Percentiles rank a stretch among this genome's conserved stretches.
Conservation (phyloP, 2,329 filamentous ascomycete species). For the Ophiognomonia clavigignenti-juglandacearum region DNA sequence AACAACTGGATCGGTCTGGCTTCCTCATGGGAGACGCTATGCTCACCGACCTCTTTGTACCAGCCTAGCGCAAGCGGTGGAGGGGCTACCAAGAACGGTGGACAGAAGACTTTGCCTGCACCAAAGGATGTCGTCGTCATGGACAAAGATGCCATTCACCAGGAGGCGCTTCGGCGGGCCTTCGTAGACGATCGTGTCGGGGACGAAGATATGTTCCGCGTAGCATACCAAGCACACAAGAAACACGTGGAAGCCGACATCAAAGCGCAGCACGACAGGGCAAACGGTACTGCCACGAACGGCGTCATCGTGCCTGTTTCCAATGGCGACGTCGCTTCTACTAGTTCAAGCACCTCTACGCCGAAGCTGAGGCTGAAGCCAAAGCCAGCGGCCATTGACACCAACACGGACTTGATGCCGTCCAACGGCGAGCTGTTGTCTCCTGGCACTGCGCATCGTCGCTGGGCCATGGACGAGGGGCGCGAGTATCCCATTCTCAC, state of each 20-base stretch:
- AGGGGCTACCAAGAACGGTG: conserved; percentile 18
- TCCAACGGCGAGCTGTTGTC: neutral
- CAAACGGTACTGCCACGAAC: conserved; percentile 8
- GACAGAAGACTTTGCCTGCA: conserved; percentile 24
- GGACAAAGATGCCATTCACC: conserved; percentile 47
- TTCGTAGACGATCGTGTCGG: conserved; percentile 63
- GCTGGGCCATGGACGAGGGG: conserved; percentile 60
- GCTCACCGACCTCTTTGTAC: conserved; percentile 50
- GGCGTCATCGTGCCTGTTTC: conserved; percentile 4
- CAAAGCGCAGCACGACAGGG: conserved; percentile 13
- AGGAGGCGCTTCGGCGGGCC: conserved; percentile 63
- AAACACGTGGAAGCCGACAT: conserved; percentile 51
- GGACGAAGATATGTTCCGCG: conserved; percentile 61
- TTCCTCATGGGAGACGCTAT: conserved; percentile 66
- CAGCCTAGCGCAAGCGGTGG: conserved; percentile 2
- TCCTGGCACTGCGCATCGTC: conserved; percentile 31
- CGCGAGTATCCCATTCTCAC: conserved; percentile 67
- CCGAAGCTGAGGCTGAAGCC: neutral
- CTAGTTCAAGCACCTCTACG: neutral
- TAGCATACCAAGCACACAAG: conserved; percentile 58
- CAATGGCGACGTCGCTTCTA: neutral
- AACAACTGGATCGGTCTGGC: conserved; percentile 66
- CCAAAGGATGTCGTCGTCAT: conserved; percentile 19
- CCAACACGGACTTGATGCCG: neutral
- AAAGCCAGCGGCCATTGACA: neutral